Evolutionary conservation across 1,284 basidiomycete species (phyloP), one percentile per base, ranked within the genome.

Genomic region (Apiotrichum gamsii): DNA sequence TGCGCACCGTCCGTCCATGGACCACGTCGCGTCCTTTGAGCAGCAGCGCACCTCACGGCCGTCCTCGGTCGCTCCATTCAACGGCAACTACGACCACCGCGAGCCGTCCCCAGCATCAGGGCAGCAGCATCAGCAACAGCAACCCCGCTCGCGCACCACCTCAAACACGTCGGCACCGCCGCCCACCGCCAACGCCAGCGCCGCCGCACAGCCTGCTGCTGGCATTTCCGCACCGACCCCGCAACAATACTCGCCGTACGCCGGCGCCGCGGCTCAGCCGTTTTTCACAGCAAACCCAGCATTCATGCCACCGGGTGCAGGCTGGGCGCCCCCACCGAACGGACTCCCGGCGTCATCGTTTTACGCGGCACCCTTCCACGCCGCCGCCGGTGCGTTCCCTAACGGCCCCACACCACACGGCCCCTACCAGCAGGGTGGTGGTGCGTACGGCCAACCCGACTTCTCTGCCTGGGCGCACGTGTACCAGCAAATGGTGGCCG

Each of bases 381-480:
- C 47, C 19, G n/a, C n/a, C n/a, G 25, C 29, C 28, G 28, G 8
- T n/a, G 16, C 38, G 3, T 54, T 50, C 38, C 47, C 53, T n/a
- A 35, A 32, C 24, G 39, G 34, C 10, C 24, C 20, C 3, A 24
- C 42, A 33, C 20, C 48, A 43, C 19, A 29, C 36, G 23, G 47
- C 45, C 32, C 39, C 39, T 63, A 60, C 36, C 55, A 51, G 32
- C 67, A 64, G 31, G 39, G 39, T 30, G 20, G n/a, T 6, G 30
- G 32, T 15, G 64, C 64, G 47, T 51, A 47, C 2, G 39, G 39
- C 29, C 62, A 57, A 31, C 57, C 59, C 18, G 67, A 70, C 44
- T 69, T 68, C 43, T 60, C 64, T 11, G 67, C 67, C 10, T 70
- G 69, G 69, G 61, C 69, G 18, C 62, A 66, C 45, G 67, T 66